A percentile compares a stretch with the other conserved stretches of the same genome.
phyloP scores from a whole-genome alignment of 768 basidiomycete species.

The Amanita molliuscula region DNA sequence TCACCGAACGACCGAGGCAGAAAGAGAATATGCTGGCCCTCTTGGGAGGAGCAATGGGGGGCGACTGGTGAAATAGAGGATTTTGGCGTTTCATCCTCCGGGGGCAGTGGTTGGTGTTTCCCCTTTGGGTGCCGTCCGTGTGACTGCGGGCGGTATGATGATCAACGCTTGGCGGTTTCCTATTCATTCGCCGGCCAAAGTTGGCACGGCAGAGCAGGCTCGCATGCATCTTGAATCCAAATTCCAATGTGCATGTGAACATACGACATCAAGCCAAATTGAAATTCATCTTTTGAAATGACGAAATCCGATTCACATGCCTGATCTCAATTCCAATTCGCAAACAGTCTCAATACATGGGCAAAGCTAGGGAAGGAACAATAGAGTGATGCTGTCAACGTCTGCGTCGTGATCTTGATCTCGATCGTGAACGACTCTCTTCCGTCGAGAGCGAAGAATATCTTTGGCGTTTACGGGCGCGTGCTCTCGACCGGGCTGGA shows the following conservation, averaged over 20 bases:
- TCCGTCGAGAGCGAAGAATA: not conserved
- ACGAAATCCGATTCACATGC: too few relatives aligned
- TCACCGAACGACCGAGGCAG: slow-evolving; percentile 12
- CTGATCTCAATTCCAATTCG: too few relatives aligned
- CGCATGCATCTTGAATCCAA: too few relatives aligned
- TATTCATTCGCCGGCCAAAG: not conserved
- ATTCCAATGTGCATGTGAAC: too few relatives aligned
- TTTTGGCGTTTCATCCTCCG: not conserved
- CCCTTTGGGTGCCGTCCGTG: not conserved
- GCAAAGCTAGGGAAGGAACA: not conserved
- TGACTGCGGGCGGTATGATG: not conserved
- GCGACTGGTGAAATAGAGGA: not conserved
- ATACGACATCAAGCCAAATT: too few relatives aligned
- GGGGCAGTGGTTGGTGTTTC: not conserved
- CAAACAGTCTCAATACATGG: too few relatives aligned
- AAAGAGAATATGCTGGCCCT: not conserved
- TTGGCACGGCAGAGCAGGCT: too few relatives aligned
- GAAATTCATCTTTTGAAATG: too few relatives aligned
- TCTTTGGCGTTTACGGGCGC: slow-evolving; percentile 1
- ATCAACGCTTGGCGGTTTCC: not conserved
- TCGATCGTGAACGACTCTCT: not conserved
- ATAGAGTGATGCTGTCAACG: not conserved
- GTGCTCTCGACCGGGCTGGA: slow-evolving; percentile 4
- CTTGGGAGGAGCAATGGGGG: not conserved
- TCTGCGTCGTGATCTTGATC: not conserved